Conservation (phyloP, 495 filamentous ascomycete genomes). For the Hypomontagnella submonticulosa region DNA sequence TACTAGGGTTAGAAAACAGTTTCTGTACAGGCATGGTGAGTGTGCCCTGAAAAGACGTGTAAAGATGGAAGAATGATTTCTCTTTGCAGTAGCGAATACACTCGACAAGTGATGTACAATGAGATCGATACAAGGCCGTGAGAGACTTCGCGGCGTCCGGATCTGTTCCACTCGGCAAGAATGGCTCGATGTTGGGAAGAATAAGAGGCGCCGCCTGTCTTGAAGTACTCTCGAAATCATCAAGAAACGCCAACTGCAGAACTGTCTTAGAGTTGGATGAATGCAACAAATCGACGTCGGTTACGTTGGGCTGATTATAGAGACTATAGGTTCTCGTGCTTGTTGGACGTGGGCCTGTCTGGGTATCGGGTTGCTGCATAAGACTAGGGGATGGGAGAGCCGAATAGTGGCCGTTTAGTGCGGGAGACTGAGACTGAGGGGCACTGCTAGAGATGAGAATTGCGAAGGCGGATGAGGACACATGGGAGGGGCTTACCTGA, state of each 20-base stretch:
- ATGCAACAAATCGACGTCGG: constrained; percentile 57
- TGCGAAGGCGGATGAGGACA: not conserved
- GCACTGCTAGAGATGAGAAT: constrained; percentile 46
- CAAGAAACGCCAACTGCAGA: constrained; percentile 74
- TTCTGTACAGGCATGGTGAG: constrained; percentile 98
- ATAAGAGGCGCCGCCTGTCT: constrained; percentile 72
- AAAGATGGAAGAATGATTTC: constrained; percentile 93
- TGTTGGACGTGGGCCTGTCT: constrained; percentile 3
- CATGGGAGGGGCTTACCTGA: constrained; percentile 50
- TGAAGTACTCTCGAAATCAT: constrained; percentile 61
- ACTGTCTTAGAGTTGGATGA: constrained; percentile 65
- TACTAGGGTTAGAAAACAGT: constrained; percentile 79
- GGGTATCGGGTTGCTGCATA: constrained; percentile 46
- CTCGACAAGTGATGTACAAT: constrained; percentile 94
- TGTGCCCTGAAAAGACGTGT: constrained; percentile 93
- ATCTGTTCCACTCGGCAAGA: constrained; percentile 80
- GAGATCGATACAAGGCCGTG: constrained; percentile 86
- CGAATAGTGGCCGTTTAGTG: constrained; percentile 64
- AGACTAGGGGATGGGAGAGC: constrained; percentile 73
- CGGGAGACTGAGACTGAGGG: constrained; percentile 38
- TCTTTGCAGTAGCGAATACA: constrained; percentile 95
- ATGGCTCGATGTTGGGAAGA: constrained; percentile 80
- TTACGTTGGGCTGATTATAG: constrained; percentile 62
- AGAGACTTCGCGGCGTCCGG: constrained; percentile 83
- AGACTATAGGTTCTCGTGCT: constrained; percentile 53